phyloP scores from a whole-genome alignment of 129 eudicot genomes.

The Apium graveolens region DNA sequence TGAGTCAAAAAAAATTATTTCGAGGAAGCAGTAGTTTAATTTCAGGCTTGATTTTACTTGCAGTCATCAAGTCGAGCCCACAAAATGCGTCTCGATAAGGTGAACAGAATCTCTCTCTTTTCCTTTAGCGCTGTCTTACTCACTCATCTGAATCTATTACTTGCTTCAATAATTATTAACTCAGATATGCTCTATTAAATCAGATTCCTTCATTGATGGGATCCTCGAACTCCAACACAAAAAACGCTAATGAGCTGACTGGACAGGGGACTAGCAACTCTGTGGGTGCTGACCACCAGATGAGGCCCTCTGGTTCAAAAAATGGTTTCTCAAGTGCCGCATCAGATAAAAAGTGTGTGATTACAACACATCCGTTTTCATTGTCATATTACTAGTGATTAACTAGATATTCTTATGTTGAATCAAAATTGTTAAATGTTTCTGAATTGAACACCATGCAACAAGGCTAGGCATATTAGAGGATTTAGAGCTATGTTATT shows the following conservation, averaged over 20 bases:
- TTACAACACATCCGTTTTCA: no score
- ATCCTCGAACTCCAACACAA: slow-evolving; percentile 42
- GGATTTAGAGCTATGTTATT: no score
- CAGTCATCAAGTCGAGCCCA: slow-evolving; percentile 71
- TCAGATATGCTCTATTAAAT: slow-evolving; percentile 8
- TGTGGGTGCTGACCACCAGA: slow-evolving; percentile 44
- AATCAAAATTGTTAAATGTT: neutral
- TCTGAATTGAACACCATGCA: neutral
- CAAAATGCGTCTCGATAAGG: slow-evolving; percentile 72
- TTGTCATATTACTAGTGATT: neutral
- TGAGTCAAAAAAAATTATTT: neutral
- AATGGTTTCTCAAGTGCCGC: slow-evolving; percentile 55
- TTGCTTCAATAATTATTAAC: neutral
- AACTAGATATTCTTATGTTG: neutral
- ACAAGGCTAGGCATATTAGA: no score
- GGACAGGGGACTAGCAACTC: slow-evolving; percentile 42
- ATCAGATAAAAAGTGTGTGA: slow-evolving; percentile 47
- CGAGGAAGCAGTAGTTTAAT: neutral
- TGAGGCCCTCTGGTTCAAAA: slow-evolving; percentile 66
- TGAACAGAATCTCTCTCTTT: slow-evolving; percentile 23
- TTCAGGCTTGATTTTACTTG: slow-evolving; percentile 18
- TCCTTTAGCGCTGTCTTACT: neutral
- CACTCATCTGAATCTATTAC: slow-evolving; percentile 1
- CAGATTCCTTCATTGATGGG: slow-evolving; percentile 77
- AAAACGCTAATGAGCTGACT: slow-evolving; percentile 29